Base-by-base conservation (phyloP, 1,284 basidiomycete genomes). In the Binderoboletus segoi region DNA sequence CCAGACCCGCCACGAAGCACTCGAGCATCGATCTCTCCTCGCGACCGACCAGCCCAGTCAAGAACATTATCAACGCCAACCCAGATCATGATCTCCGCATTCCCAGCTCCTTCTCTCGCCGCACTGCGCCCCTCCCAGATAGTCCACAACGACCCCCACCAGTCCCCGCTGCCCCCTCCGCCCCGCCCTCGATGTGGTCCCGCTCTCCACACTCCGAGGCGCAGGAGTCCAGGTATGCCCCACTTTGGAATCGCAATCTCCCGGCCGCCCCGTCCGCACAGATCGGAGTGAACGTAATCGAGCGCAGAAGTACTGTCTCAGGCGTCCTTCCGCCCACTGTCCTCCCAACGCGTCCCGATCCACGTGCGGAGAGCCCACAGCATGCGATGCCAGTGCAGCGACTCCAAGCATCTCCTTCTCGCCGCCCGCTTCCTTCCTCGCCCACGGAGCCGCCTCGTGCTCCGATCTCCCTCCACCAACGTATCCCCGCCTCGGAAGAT, bases 251-350 rank as follows among this genome's bases (percentile, higher is more conserved):
- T 51, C 60, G 58, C 35, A 60, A 58, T 38, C 46, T 58, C 4
- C 53, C 54, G 26, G 21, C 57, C 4, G 3, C 53, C 30, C 54
- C 55, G 20, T 45, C 60, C 32, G 54, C 33, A 3, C 37, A 24
- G 20, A 51, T 57, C 51, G 56, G 56, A 40, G 5, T 44, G 8
- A 56, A 54, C 51, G 46, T 53, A 13, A 67, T 62, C 42, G 70
- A 67, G 18, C 64, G 66, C 46, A 62, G 68, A 48, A 68, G 61
- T 53, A 72, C 67, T 3, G 63, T 72, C n/a, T 72, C 71, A 1
- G 68, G 67, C 7, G 38, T 41, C 38, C 32, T 28, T 5, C 44
- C 63, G 3, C 48, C 56, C 13, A 23, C 51, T n/a, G 38, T 33
- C n/a, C 44, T 45, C 43, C 26, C 44, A 2, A 38, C 47, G 10